Conservation (phyloP, 345 rosid species). For the Corymbia maculata region DNA sequence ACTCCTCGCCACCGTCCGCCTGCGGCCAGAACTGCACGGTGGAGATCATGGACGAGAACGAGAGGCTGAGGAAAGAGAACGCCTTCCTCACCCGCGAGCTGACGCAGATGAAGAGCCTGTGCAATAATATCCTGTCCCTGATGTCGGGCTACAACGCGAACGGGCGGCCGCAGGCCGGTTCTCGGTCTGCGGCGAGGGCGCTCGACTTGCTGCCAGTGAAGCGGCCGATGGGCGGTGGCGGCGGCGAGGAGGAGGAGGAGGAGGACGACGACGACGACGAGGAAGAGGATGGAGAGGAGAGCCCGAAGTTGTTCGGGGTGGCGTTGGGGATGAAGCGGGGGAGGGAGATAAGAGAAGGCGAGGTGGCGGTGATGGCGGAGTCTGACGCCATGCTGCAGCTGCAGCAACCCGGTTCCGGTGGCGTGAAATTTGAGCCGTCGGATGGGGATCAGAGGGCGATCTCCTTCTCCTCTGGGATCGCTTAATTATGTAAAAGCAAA, state of each 20-base stretch:
- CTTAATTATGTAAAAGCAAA: neutral
- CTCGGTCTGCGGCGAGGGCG: slow-evolving; percentile 2
- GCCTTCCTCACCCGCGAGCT: slow-evolving; percentile 49
- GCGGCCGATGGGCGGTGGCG: neutral
- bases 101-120: slow-evolving; percentile 56
- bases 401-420: slow-evolving; percentile 14
- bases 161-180: neutral
- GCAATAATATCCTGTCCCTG: slow-evolving; percentile 41
- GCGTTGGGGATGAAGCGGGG: slow-evolving; percentile 53
- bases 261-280: slow-evolving; percentile 1
- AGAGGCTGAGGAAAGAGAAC: slow-evolving; percentile 63
- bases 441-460: slow-evolving; percentile 11
- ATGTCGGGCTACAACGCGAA: slow-evolving; percentile 38
- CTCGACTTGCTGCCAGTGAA: slow-evolving; percentile 25
- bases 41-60: slow-evolving; percentile 70
- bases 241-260: neutral
- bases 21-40: slow-evolving; percentile 16
- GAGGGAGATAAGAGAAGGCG: slow-evolving; percentile 7
- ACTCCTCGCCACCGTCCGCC: slow-evolving; percentile 24
- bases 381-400: slow-evolving; percentile 7
- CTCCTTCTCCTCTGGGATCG: neutral
- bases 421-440: slow-evolving; percentile 28
- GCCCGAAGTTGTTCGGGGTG: slow-evolving; percentile 61
- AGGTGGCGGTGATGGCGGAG: slow-evolving; percentile 5
- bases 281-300: slow-evolving; percentile 9